Evolutionary conservation across 139 green algal genomes (phyloP).

Genomic region (Micractinium sp.): DNA sequence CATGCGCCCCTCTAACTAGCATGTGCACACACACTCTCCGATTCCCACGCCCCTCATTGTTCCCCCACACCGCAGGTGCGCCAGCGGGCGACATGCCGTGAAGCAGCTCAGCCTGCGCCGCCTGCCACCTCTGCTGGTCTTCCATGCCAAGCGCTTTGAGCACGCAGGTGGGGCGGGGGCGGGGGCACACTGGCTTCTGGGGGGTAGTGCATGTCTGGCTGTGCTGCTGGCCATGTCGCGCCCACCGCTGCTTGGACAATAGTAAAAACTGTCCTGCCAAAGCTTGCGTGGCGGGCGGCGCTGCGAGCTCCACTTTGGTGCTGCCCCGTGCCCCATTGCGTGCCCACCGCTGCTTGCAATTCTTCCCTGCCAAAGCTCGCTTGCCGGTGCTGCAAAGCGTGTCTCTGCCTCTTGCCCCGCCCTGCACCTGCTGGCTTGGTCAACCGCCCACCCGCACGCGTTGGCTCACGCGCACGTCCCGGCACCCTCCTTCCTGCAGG

Average conservation of each 20-base stretch:
- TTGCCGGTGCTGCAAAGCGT: neutral
- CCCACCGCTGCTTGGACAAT: no score
- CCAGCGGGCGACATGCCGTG: conserved; percentile 38
- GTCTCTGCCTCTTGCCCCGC: no score
- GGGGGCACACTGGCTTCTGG: no score
- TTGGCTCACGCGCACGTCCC: neutral
- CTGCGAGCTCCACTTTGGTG: no score
- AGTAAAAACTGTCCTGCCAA: no score
- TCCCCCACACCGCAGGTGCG: conserved; percentile 41
- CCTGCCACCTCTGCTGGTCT: conserved; percentile 84
- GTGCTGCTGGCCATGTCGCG: no score
- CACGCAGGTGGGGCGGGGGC: conserved; percentile 42
- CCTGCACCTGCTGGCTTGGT: neutral
- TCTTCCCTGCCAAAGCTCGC: no score
- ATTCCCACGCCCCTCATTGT: neutral
- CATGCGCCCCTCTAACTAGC: neutral
- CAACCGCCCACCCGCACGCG: neutral
- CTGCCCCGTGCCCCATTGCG: no score
- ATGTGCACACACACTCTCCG: neutral
- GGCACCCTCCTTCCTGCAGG: neutral
- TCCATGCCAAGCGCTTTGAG: conserved; percentile 96
- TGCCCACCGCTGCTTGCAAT: neutral
- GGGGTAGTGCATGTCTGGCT: no score
- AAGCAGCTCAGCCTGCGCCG: conserved; percentile 91
- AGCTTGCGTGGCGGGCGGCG: no score